Evolutionary conservation across 192 early-diverging fungal genomes (phyloP).

Genomic region (Radiomyces spectabilis): DNA sequence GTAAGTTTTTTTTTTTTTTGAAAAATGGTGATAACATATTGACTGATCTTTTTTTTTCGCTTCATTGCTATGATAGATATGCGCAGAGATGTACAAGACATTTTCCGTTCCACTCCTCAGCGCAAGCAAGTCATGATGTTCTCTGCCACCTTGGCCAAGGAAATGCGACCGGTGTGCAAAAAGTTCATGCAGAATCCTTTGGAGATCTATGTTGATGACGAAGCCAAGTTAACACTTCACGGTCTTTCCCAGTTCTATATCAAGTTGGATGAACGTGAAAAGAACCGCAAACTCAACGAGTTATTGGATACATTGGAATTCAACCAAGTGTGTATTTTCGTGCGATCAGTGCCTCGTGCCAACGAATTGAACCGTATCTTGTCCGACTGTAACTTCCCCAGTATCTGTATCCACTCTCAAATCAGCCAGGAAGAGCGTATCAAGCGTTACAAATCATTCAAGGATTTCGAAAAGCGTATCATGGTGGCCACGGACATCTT

Average conservation of each 20-base stretch:
- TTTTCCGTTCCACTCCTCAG: constrained; percentile 90
- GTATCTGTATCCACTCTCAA: constrained; percentile 85
- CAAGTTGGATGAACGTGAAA: constrained; percentile 73
- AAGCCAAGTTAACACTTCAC: constrained; percentile 96
- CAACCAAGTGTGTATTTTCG: constrained; percentile 98
- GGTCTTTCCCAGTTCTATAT: constrained; percentile 95
- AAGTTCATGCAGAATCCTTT: constrained; percentile 97
- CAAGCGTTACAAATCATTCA: constrained; percentile 88
- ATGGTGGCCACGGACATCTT: constrained; percentile 98
- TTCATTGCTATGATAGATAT: constrained; percentile 61
- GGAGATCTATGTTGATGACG: constrained; percentile 97
- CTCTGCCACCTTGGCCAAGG: constrained; percentile 90
- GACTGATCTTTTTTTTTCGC: not conserved
- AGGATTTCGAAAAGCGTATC: constrained; percentile 89
- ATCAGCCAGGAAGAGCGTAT: constrained; percentile 93
- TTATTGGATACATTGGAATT: constrained; percentile 92
- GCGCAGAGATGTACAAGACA: constrained; percentile 95
- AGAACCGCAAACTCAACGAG: constrained; percentile 93
- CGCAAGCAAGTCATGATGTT: constrained; percentile 99
- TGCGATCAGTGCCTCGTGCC: constrained; percentile 84
- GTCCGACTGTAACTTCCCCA: constrained; percentile 86
- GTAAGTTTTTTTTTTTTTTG: constrained; percentile 47
- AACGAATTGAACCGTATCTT: constrained; percentile 83
- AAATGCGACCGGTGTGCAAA: constrained; percentile 88
- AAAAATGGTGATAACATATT: not conserved